Evolutionary conservation across 176 grass and related monocot species (phyloP).

Genomic region (Ananas comosus): DNA sequence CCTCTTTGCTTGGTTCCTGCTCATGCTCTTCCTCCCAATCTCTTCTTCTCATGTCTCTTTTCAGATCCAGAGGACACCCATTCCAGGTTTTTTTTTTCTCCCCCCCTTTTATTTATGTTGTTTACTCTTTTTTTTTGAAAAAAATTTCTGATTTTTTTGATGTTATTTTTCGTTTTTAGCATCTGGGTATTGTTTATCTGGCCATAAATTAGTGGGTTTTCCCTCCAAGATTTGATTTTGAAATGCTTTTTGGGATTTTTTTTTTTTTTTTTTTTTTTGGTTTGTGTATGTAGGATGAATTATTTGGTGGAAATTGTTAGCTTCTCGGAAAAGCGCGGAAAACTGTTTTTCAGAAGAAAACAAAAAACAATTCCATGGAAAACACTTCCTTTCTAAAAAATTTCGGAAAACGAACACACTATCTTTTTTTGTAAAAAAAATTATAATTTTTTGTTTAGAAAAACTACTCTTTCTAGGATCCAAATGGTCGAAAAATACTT

Average conservation of each 20-base stretch:
- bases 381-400: not conserved
- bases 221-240: not conserved
- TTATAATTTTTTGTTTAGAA: too few relatives aligned
- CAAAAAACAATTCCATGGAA: not conserved
- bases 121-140: not conserved
- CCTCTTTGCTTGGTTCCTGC: slow-evolving; percentile 23
- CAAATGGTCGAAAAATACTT: too few relatives aligned
- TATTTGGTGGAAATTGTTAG: too few relatives aligned
- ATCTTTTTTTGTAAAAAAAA: too few relatives aligned
- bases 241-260: not conserved
- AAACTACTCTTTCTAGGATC: too few relatives aligned
- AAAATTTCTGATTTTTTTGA: not conserved
- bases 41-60: slow-evolving; percentile 19
- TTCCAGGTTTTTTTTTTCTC: slow-evolving; percentile 20
- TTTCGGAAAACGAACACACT: not conserved
- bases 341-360: too few relatives aligned
- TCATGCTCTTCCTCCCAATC: slow-evolving; percentile 37
- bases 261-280: not conserved
- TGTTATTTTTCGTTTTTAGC: not conserved
- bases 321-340: too few relatives aligned
- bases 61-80: slow-evolving; percentile 8
- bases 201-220: not conserved
- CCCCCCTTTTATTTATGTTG: slow-evolving; percentile 9
- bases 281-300: not conserved
- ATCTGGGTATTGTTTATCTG: slow-evolving; percentile 4